phyloP scores from a whole-genome alignment of 352 stramenopile species.

The Phytopythium sindhum region DNA sequence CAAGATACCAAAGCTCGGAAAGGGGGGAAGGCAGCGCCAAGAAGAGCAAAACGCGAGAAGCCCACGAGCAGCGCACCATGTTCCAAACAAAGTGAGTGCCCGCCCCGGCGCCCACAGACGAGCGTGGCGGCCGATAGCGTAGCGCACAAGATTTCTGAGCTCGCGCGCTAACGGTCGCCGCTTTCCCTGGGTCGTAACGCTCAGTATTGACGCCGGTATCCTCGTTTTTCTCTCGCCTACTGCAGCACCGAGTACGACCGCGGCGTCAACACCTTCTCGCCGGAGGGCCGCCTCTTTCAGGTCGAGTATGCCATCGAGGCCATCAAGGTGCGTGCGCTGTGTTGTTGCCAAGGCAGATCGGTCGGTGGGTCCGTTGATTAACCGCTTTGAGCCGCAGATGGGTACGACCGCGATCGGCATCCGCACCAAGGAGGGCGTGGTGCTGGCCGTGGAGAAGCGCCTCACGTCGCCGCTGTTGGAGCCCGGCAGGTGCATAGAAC shows the following conservation, averaged over 20 bases:
- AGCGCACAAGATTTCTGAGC: not conserved
- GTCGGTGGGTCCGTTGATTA: no score
- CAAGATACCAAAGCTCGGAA: slow-evolving; percentile 3
- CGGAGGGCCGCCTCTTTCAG: slow-evolving; percentile 98
- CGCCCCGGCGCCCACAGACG: no score
- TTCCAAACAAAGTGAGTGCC: slow-evolving; percentile 61
- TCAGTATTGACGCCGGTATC: not conserved
- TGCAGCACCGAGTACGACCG: slow-evolving; percentile 98
- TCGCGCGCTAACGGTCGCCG: not conserved
- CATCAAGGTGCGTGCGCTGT: slow-evolving; percentile 83
- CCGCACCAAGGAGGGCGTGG: slow-evolving; percentile 96
- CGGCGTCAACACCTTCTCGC: slow-evolving; percentile 99
- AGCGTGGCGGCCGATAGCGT: not conserved
- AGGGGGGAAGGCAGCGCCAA: slow-evolving; percentile 10
- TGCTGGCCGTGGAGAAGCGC: slow-evolving; percentile 99
- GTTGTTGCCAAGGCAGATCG: not conserved
- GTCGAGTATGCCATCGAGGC: slow-evolving; percentile 99
- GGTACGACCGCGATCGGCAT: slow-evolving; percentile 98
- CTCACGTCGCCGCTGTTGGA: slow-evolving; percentile 96
- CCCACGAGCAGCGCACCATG: slow-evolving; percentile 25
- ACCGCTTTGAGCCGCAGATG: slow-evolving; percentile 53
- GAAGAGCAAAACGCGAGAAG: slow-evolving; percentile 17
- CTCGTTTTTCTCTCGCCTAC: not conserved
- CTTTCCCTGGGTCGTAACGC: not conserved
- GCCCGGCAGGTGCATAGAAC: slow-evolving; percentile 59